Base-by-base conservation (phyloP, 2,329 filamentous ascomycete genomes). In the Botrytis sinoallii region DNA sequence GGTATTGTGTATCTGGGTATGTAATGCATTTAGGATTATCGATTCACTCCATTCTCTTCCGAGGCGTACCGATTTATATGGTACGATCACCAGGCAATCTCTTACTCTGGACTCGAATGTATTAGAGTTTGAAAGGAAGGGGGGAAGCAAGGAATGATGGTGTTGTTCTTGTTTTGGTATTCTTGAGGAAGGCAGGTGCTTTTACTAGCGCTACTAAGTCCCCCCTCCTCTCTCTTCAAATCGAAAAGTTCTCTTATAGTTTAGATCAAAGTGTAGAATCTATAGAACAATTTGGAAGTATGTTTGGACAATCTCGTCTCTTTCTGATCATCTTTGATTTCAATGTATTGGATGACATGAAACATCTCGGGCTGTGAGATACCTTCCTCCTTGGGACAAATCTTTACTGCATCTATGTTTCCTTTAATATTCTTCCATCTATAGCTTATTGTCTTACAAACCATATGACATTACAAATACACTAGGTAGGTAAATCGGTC, bases 51-150 rank as follows among this genome's bases (percentile, higher is more conserved):
- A n/a, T 55, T 16, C 12, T 3, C 1, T 9, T 38, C 1, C 6
- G n/a, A 25, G 22, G 25, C 25, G 2, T 12, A n/a, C 12, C 4
- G 25, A 14, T 67, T 29, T 35, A 40, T 68, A 2, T n/a, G 4
- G 8, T 29, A 12, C 25, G 25, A 9, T 63, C 14, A 8, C 3
- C 4, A 20, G 7, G 38, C 14, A 10, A 40, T 20, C 8, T 29
- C 0, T 29, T 4, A 8, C n/a, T 9, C n/a, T 8, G 3, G 0
- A 4, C 8, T 57, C 3, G 4, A 57, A 4, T 16, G 0, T 57
- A 18, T 57, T 57, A 18, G 14, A 29, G 8, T 32, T 29, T 29
- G 14, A 4, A 55, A 55, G 5, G 52, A 16, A 18, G 25, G 25
- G 25, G 12, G 14, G 18, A 6, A 25, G 48, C 12, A n/a, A n/a